Conservation (phyloP, 2,329 filamentous ascomycete genomes). For the Talaromyces funiculosus region DNA sequence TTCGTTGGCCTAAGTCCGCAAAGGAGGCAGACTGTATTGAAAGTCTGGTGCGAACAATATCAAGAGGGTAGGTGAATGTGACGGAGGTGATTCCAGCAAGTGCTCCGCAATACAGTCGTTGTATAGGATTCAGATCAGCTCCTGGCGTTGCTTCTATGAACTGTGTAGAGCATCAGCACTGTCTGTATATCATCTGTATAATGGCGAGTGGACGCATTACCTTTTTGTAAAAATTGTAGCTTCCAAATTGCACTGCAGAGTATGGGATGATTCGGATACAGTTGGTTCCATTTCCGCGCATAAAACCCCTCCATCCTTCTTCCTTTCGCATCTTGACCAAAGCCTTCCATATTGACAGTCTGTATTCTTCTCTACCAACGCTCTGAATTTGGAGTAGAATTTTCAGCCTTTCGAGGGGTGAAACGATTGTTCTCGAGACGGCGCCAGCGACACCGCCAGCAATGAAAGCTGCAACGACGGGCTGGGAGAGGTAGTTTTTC, state of each 20-base stretch:
- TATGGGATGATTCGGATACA: slow-evolving; percentile 98
- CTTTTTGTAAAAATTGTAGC: slow-evolving; percentile 94
- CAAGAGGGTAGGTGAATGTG: slow-evolving; percentile 88
- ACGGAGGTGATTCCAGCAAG: slow-evolving; percentile 93
- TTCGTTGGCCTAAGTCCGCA: slow-evolving; percentile 60
- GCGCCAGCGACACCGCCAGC: slow-evolving; percentile 91
- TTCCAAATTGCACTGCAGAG: slow-evolving; percentile 95
- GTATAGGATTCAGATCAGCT: slow-evolving; percentile 64
- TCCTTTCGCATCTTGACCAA: slow-evolving; percentile 93
- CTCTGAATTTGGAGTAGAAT: slow-evolving; percentile 97
- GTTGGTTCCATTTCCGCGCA: slow-evolving; percentile 97
- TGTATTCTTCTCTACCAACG: slow-evolving; percentile 84
- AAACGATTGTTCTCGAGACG: slow-evolving; percentile 96
- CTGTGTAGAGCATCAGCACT: slow-evolving; percentile 30
- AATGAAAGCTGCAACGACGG: slow-evolving; percentile 84
- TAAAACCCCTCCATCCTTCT: slow-evolving; percentile 94
- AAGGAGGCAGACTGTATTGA: slow-evolving; percentile 99
- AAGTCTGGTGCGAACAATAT: slow-evolving; percentile 91
- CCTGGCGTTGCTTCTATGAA: slow-evolving; percentile 74
- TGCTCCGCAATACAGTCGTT: slow-evolving; percentile 82
- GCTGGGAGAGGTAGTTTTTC: slow-evolving; percentile 60
- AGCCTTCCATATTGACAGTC: slow-evolving; percentile 82
- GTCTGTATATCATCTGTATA: background rate
- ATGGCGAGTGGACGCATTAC: slow-evolving; percentile 48
- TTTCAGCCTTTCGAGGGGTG: slow-evolving; percentile 89